Conservation (phyloP, 1,284 basidiomycete species). For the Microbotryum lychnidis-dioicae region DNA sequence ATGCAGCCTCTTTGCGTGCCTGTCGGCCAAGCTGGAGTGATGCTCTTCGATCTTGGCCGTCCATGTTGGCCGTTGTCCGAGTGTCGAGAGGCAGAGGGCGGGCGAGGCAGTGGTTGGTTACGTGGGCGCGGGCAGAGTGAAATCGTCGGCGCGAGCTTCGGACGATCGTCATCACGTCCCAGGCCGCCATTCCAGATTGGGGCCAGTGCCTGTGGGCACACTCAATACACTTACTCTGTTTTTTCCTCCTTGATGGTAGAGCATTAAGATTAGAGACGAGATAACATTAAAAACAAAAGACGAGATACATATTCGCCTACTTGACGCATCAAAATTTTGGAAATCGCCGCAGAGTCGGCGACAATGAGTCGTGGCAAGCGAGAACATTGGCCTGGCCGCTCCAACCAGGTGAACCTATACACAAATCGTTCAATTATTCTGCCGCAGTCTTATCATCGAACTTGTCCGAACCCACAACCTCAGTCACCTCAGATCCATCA, state of each 20-base stretch:
- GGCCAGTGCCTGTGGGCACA: not conserved
- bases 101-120: not conserved
- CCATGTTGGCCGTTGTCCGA: not conserved
- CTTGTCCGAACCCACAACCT: not conserved
- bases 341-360: not conserved
- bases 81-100: not conserved
- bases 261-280: too few relatives aligned
- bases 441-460: not conserved
- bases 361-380: not conserved
- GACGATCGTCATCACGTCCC: not conserved
- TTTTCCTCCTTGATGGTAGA: too few relatives aligned
- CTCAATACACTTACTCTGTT: not conserved
- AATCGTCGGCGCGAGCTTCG: not conserved
- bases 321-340: not conserved
- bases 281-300: too few relatives aligned
- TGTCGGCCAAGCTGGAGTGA: not conserved
- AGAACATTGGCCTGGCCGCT: too few relatives aligned
- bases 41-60: not conserved
- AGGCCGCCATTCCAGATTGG: not conserved
- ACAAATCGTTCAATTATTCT: not conserved
- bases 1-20: constrained; percentile 1
- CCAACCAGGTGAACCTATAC: not conserved
- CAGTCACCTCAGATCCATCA: constrained; percentile 5
- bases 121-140: too few relatives aligned
- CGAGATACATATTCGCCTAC: too few relatives aligned